A percentile compares a stretch with the other conserved stretches of the same genome.
Conservation (phyloP, 331 rosid species). For the Dryas integrifolia region DNA sequence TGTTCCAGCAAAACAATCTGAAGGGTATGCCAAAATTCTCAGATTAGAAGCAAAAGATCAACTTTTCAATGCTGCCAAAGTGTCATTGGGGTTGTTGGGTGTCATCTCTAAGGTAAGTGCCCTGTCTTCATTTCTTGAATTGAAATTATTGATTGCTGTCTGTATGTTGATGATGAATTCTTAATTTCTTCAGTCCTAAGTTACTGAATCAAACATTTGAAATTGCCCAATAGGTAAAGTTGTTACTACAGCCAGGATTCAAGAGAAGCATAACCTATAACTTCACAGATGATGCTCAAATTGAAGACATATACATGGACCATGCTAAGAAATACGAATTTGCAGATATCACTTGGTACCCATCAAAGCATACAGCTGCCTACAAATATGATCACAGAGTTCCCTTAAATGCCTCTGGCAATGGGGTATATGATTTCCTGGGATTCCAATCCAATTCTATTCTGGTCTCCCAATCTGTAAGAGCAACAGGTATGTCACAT, state of each 20-base stretch:
- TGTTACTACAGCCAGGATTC: constrained; percentile 55
- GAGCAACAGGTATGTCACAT: constrained; percentile 36
- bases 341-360: constrained; percentile 77
- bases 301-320: constrained; percentile 43
- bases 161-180: background rate
- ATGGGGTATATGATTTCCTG: constrained; percentile 54
- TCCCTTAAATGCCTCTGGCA: constrained; percentile 44
- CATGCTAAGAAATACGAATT: constrained; percentile 67
- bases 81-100: constrained; percentile 63
- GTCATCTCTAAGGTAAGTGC: constrained; percentile 70
- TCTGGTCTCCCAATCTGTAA: constrained; percentile 18
- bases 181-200: too few relatives aligned
- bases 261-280: constrained; percentile 61
- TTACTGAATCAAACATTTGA: background rate
- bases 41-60: constrained; percentile 39
- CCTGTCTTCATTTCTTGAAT: background rate
- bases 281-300: constrained; percentile 39
- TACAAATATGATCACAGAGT: constrained; percentile 72
- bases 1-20: constrained; percentile 47
- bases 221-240: constrained; percentile 43
- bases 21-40: constrained; percentile 60
- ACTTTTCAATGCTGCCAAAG: constrained; percentile 54
- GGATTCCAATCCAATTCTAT: constrained; percentile 61
- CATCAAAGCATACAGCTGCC: constrained; percentile 51
- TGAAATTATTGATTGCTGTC: background rate